Base-by-base conservation (phyloP, 2,329 filamentous ascomycete genomes). In the Monosporascus ibericus region DNA sequence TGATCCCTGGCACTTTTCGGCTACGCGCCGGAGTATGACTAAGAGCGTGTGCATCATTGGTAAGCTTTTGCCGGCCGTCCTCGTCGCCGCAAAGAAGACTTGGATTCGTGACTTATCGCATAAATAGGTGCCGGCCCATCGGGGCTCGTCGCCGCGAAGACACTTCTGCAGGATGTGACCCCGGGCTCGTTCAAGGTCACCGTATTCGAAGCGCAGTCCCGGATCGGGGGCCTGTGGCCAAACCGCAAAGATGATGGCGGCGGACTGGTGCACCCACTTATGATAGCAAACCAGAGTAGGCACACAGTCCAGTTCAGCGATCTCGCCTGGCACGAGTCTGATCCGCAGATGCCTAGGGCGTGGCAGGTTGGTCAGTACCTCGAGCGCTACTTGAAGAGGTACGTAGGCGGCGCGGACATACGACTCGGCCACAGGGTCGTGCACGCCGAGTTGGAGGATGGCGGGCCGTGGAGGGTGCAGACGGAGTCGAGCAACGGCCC, bases 191-290 rank as follows among this genome's bases (percentile, higher is more conserved):
- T 89, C 70, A 72, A 76, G 5, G 85, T 92, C 47, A 86, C 81
- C 3, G 68, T 95, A 24, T 88, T 87, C 61, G 90, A 95, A 48
- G 72, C 78, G 17, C 78, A 84, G 47, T 63, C 75, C 36, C 77
- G 80, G 39, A 76, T 92, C 17, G 90, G 89, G 11, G 90, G 90
- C 0, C 79, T 94, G n/a, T 95, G 90, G 90, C 85, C 86, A 3
- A 70, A 73, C 1, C 68, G 69, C 14, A 75, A 73, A 50, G 59
- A 70, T 2, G 82, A 84, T 50, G 59, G 56, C n/a, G 69, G 60
- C 1, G 76, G 80, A 2, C 70, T 81, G 39, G 70, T 86, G 17
- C 82, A 87, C 56, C 86, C 86, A 8, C 77, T 87, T 49, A 87
- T 88, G 76, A 75, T 81, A 17, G 81, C 81, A 4, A 95, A 95